These are phyloP conservation scores for Coemansia sp. DNA, from an alignment of 192 early-diverging fungal species.

Conservation along the genomic window DNA sequence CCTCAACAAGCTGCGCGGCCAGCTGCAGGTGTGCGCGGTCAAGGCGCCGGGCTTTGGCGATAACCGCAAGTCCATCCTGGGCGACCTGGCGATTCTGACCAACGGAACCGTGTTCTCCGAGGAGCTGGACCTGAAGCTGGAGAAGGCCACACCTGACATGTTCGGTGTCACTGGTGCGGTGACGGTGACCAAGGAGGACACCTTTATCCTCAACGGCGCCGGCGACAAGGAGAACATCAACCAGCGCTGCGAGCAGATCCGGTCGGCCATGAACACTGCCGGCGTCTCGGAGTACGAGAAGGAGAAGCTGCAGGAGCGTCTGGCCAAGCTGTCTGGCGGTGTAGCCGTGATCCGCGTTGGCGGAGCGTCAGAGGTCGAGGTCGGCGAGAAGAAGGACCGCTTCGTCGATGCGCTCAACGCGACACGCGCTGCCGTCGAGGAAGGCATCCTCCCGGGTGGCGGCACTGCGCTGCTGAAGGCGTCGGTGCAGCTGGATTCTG, in stretches of 20 bases:
- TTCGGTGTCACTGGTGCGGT: conserved; percentile 87
- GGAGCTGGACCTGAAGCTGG: conserved; percentile 96
- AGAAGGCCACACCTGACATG: conserved; percentile 88
- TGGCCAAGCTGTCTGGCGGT: conserved; percentile 97
- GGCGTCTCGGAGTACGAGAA: conserved; percentile 96
- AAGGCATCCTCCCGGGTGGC: conserved; percentile 99
- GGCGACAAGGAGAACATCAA: conserved; percentile 87
- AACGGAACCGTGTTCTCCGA: conserved; percentile 96
- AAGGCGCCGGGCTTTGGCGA: conserved; percentile 99
- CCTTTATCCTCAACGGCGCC: conserved; percentile 94
- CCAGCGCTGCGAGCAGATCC: conserved; percentile 98
- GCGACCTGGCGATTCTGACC: conserved; percentile 96
- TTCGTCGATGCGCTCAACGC: conserved; percentile 98
- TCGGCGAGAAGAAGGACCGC: conserved; percentile 99
- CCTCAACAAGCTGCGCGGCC: conserved; percentile 99
- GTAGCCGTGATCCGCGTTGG: conserved; percentile 99
- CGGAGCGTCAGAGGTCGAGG: conserved; percentile 97
- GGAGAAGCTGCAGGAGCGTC: conserved; percentile 99
- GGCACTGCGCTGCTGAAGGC: conserved; percentile 97
- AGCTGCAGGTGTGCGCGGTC: conserved; percentile 94
- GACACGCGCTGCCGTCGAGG: conserved; percentile 98
- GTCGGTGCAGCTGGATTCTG: conserved; percentile 70
- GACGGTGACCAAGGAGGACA: conserved; percentile 99
- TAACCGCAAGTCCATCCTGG: conserved; percentile 98
- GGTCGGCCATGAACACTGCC: conserved; percentile 77